A percentile compares a stretch with the other conserved stretches of the same genome.
phyloP scores from a whole-genome alignment of 192 early-diverging fungal species.

The Coemansia javaensis region DNA sequence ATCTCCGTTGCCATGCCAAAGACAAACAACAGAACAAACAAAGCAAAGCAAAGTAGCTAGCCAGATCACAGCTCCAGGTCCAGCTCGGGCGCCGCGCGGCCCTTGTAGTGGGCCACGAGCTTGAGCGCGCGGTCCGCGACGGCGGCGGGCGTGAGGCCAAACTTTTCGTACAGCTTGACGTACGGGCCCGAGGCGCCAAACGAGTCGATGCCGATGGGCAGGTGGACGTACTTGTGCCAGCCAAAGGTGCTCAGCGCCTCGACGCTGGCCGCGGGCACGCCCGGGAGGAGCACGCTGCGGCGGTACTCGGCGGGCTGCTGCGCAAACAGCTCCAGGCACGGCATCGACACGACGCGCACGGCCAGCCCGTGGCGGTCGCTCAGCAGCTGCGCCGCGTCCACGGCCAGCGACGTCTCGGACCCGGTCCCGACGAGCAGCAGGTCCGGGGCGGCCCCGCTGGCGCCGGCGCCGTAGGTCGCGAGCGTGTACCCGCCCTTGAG shows the following conservation, averaged over 20 bases:
- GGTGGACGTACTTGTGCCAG: constrained; percentile 92
- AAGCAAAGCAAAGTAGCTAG: neutral
- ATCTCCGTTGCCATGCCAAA: neutral
- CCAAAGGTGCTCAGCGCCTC: constrained; percentile 84
- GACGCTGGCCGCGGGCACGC: constrained; percentile 79
- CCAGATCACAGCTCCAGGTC: constrained; percentile 18
- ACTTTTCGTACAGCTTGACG: constrained; percentile 78
- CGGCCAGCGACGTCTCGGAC: constrained; percentile 84
- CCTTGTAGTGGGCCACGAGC: constrained; percentile 71
- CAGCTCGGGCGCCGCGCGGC: constrained; percentile 31
- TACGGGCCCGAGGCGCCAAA: constrained; percentile 86
- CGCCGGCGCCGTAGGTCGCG: constrained; percentile 53
- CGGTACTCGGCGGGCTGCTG: constrained; percentile 79
- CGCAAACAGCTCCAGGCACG: constrained; percentile 84
- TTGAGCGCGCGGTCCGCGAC: constrained; percentile 75
- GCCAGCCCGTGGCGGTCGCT: constrained; percentile 51
- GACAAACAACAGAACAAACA: neutral
- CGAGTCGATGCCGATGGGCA: constrained; percentile 78
- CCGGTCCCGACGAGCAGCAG: constrained; percentile 82
- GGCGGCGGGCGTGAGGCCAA: constrained; percentile 73
- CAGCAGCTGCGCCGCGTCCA: constrained; percentile 78
- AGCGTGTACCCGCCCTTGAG: constrained; percentile 86
- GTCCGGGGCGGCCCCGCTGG: constrained; percentile 56
- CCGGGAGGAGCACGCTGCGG: constrained; percentile 69
- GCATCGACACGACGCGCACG: constrained; percentile 89